Base-by-base conservation (phyloP, 1,139 yeast species). In the Yamadazyma dendronema region DNA sequence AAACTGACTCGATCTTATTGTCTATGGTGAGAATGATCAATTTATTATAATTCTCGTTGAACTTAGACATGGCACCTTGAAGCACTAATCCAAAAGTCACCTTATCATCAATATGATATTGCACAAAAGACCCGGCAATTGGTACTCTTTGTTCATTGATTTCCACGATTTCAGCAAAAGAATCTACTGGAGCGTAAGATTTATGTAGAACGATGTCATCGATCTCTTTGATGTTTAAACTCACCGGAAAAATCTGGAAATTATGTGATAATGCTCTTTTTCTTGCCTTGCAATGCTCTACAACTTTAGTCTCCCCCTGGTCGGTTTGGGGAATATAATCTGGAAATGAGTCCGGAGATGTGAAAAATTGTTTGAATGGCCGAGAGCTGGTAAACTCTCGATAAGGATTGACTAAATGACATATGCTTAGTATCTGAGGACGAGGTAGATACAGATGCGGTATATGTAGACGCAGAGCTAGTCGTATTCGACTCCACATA, bases 41-140 rank as follows among this genome's bases (percentile, higher is more conserved):
- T 35, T 63, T 63, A 46, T 66, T 67, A 37, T 56, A 58, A 38
- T 48, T 51, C 29, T 56, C 63, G 43, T 67, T 62, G 43, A 71
- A 71, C 21, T 50, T 54, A 11, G 72, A 54, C 26, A 48, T 39
- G 1, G 67, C 49, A 19, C 49, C 58, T 32, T 56, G 45, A 2
- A 70, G 22, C 2, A 71, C 74, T 1, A 67, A 42, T 0, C 75
- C 76, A 27, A 65, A 41, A 34, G 28, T 44, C 34, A 3, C 38
- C 34, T 0, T 26, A 21, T 4, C 50, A 24, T 24, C 11, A 12
- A 7, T 12, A n/a, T 24, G 13, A 48, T 3, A 60, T 40, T 66
- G 71, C 1, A 70, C 58, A 2, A 70, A 38, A 1, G 73, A 64
- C 0, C 77, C 77, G 3, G 45, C 37, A 1, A 35, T 37, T 0